Evolutionary conservation across 2,329 filamentous ascomycete genomes (phyloP).

Genomic region (Diaporthe capsici): DNA sequence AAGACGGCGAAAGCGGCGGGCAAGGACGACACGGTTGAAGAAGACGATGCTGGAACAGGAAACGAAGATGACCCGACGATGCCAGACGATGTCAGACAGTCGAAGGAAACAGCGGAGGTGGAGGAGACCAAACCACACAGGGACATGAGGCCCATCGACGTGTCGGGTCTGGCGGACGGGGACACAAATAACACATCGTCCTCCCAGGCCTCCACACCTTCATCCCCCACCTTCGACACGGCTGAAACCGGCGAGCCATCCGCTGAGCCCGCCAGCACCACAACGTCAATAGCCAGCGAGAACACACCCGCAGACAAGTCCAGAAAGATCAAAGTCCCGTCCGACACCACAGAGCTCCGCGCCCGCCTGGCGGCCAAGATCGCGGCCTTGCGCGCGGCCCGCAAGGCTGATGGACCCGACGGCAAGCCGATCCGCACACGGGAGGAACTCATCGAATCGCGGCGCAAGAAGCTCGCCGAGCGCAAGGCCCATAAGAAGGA

Average conservation of each 20-base stretch:
- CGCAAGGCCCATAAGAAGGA: slow-evolving; percentile 92
- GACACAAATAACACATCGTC: slow-evolving; percentile 56
- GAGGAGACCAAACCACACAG: slow-evolving; percentile 45
- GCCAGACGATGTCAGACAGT: slow-evolving; percentile 41
- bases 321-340: slow-evolving; percentile 76
- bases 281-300: slow-evolving; percentile 79
- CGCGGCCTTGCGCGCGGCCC: slow-evolving; percentile 84
- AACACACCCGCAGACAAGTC: slow-evolving; percentile 72
- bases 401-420: slow-evolving; percentile 88
- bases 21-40: neutral
- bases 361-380: slow-evolving; percentile 86
- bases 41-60: slow-evolving; percentile 62
- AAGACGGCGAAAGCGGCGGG: slow-evolving; percentile 40
- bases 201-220: slow-evolving; percentile 64
- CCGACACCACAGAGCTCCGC: slow-evolving; percentile 81
- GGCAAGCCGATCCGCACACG: slow-evolving; percentile 87
- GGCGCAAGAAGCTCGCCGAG: slow-evolving; percentile 88
- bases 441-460: slow-evolving; percentile 91
- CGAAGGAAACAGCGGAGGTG: slow-evolving; percentile 48
- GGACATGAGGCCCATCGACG: slow-evolving; percentile 61
- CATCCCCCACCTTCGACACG: slow-evolving; percentile 74
- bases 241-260: slow-evolving; percentile 55
- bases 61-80: slow-evolving; percentile 38
- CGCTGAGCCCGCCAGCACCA: slow-evolving; percentile 67
- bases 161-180: slow-evolving; percentile 63